A percentile compares a stretch with the other conserved stretches of the same genome.
Conservation (phyloP, 768 basidiomycete genomes). For the Phlebiopsis flavidoalba region DNA sequence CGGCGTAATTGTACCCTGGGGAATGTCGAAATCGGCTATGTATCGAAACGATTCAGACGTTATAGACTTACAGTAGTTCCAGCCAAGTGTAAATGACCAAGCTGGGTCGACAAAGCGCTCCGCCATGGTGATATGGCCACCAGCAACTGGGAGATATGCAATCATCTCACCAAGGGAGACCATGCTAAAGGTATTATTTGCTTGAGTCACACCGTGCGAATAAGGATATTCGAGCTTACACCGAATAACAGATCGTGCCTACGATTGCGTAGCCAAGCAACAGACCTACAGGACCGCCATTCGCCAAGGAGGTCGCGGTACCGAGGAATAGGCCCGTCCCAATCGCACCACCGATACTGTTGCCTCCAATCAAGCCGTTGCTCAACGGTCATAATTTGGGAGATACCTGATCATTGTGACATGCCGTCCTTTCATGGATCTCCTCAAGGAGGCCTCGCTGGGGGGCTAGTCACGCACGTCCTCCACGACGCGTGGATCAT, state of each 20-base stretch:
- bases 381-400: not conserved
- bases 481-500: no score
- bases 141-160: conserved; percentile 38
- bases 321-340: conserved; percentile 57
- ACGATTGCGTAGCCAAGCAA: conserved; percentile 36
- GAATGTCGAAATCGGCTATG: no score
- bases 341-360: conserved; percentile 30
- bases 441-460: conserved; percentile 15
- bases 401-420: conserved; percentile 28
- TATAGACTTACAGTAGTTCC: conserved; percentile 34
- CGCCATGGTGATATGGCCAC: conserved; percentile 41
- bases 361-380: not conserved
- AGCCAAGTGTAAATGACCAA: conserved; percentile 38
- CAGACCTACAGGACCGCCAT: conserved; percentile 44
- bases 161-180: conserved; percentile 41
- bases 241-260: conserved; percentile 31
- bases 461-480: no score
- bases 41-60: no score
- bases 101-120: conserved; percentile 45
- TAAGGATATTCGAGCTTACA: not conserved
- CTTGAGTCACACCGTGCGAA: not conserved
- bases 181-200: conserved; percentile 1
- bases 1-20: conserved; percentile 30
- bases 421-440: conserved; percentile 30
- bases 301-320: conserved; percentile 37